Evolutionary conservation across 345 rosid genomes (phyloP).

Genomic region (Euclidium syriacum): DNA sequence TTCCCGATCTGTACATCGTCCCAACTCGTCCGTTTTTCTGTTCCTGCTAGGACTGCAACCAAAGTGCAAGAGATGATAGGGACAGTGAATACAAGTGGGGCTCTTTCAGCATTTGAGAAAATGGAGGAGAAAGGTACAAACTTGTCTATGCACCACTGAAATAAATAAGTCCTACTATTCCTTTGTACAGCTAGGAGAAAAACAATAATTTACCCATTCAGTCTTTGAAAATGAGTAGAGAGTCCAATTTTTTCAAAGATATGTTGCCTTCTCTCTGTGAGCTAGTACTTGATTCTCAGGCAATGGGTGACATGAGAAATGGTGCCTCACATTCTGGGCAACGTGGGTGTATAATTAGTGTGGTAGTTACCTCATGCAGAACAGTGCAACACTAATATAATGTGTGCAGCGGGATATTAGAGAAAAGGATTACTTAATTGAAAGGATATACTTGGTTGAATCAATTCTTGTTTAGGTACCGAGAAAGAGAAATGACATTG

Average conservation of each 20-base stretch:
- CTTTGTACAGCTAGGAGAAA: not conserved
- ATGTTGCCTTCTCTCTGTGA: not conserved
- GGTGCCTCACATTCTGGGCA: constrained; percentile 4
- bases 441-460: not conserved
- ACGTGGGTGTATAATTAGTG: not conserved
- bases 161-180: not conserved
- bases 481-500: not conserved
- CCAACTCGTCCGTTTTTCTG: not conserved
- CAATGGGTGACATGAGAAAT: not conserved
- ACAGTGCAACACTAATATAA: not conserved
- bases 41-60: constrained; percentile 56
- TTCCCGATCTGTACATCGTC: not conserved
- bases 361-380: not conserved
- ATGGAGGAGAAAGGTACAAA: constrained; percentile 80
- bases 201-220: not conserved
- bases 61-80: constrained; percentile 83
- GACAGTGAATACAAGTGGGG: constrained; percentile 61
- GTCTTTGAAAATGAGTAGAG: not conserved
- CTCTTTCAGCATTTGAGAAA: constrained; percentile 73
- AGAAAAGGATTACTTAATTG: not conserved
- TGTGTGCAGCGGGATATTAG: not conserved
- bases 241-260: not conserved
- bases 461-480: not conserved
- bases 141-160: not conserved
- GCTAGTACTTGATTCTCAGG: not conserved